Base-by-base conservation (phyloP, 257 asterid genomes). In the Marsdenia floribunda region DNA sequence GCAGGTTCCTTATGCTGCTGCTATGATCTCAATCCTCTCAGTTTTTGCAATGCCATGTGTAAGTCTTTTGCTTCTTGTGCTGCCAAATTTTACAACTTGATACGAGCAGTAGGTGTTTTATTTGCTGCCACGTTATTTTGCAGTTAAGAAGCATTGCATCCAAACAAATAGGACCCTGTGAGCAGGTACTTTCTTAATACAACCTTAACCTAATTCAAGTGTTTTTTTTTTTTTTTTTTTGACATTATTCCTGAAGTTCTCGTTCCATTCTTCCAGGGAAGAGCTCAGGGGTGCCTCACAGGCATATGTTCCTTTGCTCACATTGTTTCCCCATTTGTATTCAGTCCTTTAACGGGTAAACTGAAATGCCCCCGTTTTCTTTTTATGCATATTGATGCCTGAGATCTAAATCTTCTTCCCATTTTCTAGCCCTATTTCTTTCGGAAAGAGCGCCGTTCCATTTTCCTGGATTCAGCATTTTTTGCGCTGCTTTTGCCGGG, bases 101-200 rank as follows among this genome's bases (percentile, higher is more conserved):
- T 65, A 22, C 21, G 26, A 70, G 52, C 42, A 59, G 29, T 14
- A 16, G 2, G 49, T 44, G 33, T 38, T 9, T 47, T 59, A 19
- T 66, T 55, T 40, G 26, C 5, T 15, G 11, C 61, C 68, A 22
- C 18, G 19, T 7, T 50, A 40, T 58, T 44, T 71, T 86, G 65
- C 93, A 92, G 98, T 78, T 95, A 74, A 71, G 91, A 55, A 95
- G 99, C 83, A 89, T 95, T 80, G 99, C 92, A 44, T 95, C 99
- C 46, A 95, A 90, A 74, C 96, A 95, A 85, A 85, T 85, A n/a
- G 96, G 98, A 29, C 92, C 92, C 14, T 79, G 73, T 71, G 97
- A 95, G 74, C 99, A 91, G 91, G 98, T 88, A 78, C n/a, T 59
- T 76, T 44, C 24, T 74, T 29, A 12, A 29, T 29, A 42, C 21